These are phyloP conservation scores for Funneliformis geosporum DNA, from an alignment of 192 early-diverging fungal species.

Conservation along the genomic window DNA sequence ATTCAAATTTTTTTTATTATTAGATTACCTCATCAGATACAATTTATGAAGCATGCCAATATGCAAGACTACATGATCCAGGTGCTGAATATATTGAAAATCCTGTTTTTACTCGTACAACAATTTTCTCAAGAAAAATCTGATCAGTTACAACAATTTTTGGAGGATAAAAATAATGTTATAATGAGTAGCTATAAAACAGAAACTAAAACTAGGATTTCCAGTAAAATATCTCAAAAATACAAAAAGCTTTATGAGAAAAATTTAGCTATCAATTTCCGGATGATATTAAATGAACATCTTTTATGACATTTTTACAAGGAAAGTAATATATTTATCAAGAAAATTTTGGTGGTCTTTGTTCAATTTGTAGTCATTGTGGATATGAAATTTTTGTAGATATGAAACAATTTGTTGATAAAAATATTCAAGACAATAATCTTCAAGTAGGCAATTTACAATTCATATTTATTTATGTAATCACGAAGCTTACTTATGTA, in stretches of 20 bases:
- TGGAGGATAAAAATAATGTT: not conserved
- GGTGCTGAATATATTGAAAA: not conserved
- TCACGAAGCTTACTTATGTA: too few relatives aligned
- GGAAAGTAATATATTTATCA: not conserved
- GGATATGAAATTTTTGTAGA: slow-evolving; percentile 1
- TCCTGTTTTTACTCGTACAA: not conserved
- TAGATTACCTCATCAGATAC: not conserved
- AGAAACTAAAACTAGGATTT: not conserved
- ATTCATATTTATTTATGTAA: not conserved
- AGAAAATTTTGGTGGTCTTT: not conserved
- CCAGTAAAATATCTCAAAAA: not conserved
- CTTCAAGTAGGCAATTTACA: not conserved
- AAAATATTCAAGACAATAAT: not conserved
- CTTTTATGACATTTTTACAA: not conserved
- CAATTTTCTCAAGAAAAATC: not conserved
- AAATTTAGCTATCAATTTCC: not conserved
- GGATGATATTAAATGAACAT: not conserved
- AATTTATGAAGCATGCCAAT: not conserved
- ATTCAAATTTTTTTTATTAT: not conserved
- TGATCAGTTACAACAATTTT: not conserved
- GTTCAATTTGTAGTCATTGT: not conserved
- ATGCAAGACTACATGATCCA: not conserved
- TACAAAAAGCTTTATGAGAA: not conserved
- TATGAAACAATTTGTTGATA: not conserved
- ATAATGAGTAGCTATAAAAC: not conserved